Base-by-base conservation (phyloP, 1,139 yeast genomes). In the Wickerhamiella infanticola region DNA sequence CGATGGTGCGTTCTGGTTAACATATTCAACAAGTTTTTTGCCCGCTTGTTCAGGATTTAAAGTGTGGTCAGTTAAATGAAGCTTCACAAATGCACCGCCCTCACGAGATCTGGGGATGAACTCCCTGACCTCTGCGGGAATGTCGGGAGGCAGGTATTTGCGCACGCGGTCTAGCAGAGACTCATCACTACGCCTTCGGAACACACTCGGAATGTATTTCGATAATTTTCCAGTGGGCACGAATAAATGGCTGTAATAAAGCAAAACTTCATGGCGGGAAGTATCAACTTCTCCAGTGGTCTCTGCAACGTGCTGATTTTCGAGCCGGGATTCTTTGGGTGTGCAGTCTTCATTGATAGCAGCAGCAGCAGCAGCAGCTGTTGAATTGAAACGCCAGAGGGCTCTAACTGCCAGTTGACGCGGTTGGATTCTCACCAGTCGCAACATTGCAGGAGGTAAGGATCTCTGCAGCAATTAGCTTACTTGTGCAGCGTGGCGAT, bases 11-110 rank as follows among this genome's bases (percentile, higher is more conserved):
- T 47, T 48, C 18, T 36, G 25, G 6, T 13, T 29, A 11, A 33
- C 43, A 25, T 38, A 38, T 13, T 33, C 31, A 4, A 11, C 26
- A 6, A 31, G 13, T 24, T 50, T 44, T 18, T 46, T 42, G 5
- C 42, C 38, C 6, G 51, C 48, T 11, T 55, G 50, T 3, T 23
- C 24, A 5, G 8, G 37, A 4, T 55, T 51, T 39, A 53, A 52
- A 11, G 61, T 54, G 9, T 52, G 51, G 25, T 53, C 48, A 45
- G 61, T 57, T 18, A n/a, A 3, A 24, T 27, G 13, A 43, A 80
- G 81, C 53, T 81, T 81, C 35, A 83, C 90, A 68, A 90, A 88
- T 0, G 86, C 95, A 40, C 97, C 97, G 45, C 96, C 95, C 58
- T 90, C 98, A 52, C 94, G 72, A 48, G 82, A 69, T 0, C 94